A percentile compares a stretch with the other conserved stretches of the same genome.
Evolutionary conservation across 1,284 basidiomycete species (phyloP).

Genomic region (Rhizoctonia solani): DNA sequence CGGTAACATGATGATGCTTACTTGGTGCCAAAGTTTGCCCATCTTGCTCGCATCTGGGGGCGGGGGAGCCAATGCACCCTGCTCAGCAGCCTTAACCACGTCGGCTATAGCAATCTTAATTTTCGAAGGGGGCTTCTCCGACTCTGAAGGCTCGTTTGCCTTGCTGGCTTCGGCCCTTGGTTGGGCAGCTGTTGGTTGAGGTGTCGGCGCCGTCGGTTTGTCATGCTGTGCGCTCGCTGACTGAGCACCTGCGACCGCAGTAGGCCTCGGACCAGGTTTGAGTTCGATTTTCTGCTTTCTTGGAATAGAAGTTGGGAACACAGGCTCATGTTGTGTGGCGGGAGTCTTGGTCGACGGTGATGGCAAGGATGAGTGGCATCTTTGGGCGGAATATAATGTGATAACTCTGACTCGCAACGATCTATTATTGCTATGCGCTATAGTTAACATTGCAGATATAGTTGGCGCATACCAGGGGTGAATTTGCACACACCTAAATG

Average conservation of each 20-base stretch:
- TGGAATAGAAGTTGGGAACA: conserved; percentile 4
- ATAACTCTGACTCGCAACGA: too few species aligned
- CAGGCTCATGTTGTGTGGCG: conserved; percentile 1
- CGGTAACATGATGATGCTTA: conserved; percentile 44
- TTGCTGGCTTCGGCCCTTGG: too few species aligned
- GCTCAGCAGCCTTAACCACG: conserved; percentile 62
- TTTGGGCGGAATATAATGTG: background rate
- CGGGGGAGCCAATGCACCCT: conserved; percentile 68
- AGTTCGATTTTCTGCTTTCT: conserved; percentile 25
- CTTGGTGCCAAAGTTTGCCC: conserved; percentile 63
- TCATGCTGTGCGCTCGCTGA: background rate
- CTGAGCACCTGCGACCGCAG: background rate
- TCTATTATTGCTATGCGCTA: too few species aligned
- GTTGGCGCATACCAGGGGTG: too few species aligned
- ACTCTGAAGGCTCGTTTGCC: background rate
- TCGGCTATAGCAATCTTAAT: conserved; percentile 62
- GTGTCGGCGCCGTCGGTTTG: background rate
- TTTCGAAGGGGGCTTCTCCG: conserved; percentile 3
- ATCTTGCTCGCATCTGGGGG: conserved; percentile 62
- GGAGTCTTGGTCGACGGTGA: conserved; percentile 6
- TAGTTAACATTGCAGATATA: too few species aligned
- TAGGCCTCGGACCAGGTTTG: conserved; percentile 21
- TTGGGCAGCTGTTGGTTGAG: background rate
- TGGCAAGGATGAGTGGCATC: conserved; percentile 8
- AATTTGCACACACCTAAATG: too few species aligned